Base-by-base conservation (phyloP, 2,329 filamentous ascomycete species). In the Nothophoma quercina region DNA sequence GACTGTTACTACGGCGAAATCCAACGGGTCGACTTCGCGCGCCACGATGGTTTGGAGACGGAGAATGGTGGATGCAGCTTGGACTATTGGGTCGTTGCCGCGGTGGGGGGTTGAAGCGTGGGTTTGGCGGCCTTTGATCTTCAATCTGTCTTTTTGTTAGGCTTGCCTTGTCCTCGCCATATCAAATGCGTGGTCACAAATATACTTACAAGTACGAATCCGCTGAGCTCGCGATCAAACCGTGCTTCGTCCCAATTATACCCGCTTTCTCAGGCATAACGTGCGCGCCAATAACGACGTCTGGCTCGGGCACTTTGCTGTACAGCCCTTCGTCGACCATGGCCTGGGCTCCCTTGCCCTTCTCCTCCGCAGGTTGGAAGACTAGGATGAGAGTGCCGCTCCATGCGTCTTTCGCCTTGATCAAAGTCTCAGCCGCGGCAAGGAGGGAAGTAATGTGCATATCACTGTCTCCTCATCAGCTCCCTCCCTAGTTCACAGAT, bases 311-410 rank as follows among this genome's bases (percentile, higher is more conserved):
- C 2, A 85, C 74, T 45, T 74, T 78, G 7, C 79, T 71, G 58
- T 85, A 86, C 26, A 86, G 60, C 0, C 84, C 83, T 60, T 84
- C 83, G 33, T 83, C 79, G 3, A 88, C 76, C 85, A 87, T 88
- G 19, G 84, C 74, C 69, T 81, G 80, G 0, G 88, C 88, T 0
- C 88, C 88, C 0, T 76, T 79, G 0, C 81, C 85, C 1, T 81
- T 77, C 68, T 90, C 88, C 66, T 90, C 88, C 1, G 83, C 82
- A 0, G 88, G 87, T 62, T 90, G 88, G 67, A 90, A 90, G 2
- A 85, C 70, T 6, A 87, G 68, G 5, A 90, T 73, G 16, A 90
- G 61, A 0, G 85, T 89, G 0, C 88, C 88, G 8, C 68, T 75
- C 87, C 88, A 90, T 0, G 56, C 25, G 0, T 77, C 60, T n/a